Conservation (phyloP, 225 moss, liverwort and hornwort genomes). For the Asterella californica region DNA sequence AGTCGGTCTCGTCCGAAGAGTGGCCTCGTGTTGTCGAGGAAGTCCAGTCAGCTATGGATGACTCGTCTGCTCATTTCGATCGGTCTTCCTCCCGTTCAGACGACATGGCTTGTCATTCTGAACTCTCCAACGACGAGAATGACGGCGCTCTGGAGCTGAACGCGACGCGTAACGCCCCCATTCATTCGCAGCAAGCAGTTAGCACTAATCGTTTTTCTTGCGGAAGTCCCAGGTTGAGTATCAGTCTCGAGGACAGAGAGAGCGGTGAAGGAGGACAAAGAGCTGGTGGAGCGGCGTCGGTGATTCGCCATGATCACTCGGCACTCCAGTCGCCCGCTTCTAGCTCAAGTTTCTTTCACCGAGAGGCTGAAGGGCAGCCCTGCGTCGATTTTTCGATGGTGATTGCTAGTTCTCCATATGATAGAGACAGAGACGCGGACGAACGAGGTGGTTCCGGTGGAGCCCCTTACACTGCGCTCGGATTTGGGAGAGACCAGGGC, state of each 20-base stretch:
- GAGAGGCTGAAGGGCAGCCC: slow-evolving; percentile 10
- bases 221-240: slow-evolving; percentile 10
- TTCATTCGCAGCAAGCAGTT: background rate
- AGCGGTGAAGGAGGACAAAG: background rate
- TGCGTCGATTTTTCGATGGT: slow-evolving; percentile 20
- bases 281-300: background rate
- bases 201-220: background rate
- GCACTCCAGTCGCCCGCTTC: slow-evolving; percentile 21
- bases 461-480: background rate
- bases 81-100: slow-evolving; percentile 12
- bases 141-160: slow-evolving; percentile 22
- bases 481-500: slow-evolving; percentile 14
- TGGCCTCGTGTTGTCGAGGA: slow-evolving; percentile 18
- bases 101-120: slow-evolving; percentile 17
- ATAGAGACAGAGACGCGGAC: slow-evolving; percentile 11
- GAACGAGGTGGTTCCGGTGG: slow-evolving; percentile 18
- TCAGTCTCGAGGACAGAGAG: slow-evolving; percentile 14
- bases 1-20: slow-evolving; percentile 5
- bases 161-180: slow-evolving; percentile 6
- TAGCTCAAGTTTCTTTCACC: slow-evolving; percentile 12
- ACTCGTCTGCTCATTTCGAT: slow-evolving; percentile 10
- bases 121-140: slow-evolving; percentile 17
- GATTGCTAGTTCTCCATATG: slow-evolving; percentile 5
- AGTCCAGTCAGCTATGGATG: slow-evolving; percentile 12
- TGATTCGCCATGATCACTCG: background rate